phyloP scores from a whole-genome alignment of 108 stramenopile genomes.

The Halocafeteria seosinensis region DNA sequence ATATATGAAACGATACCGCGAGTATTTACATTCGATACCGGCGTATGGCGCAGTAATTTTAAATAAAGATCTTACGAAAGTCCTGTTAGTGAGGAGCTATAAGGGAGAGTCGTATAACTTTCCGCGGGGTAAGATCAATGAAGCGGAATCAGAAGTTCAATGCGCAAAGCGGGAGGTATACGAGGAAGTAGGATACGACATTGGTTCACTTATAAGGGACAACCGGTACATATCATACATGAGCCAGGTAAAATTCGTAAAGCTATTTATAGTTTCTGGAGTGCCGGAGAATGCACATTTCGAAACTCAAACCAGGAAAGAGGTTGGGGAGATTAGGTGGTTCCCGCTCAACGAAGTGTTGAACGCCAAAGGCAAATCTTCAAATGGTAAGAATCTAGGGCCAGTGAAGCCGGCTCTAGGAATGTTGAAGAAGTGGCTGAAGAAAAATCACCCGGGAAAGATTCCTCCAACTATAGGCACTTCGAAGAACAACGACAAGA shows the following conservation, averaged over 20 bases:
- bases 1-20: conserved; percentile 5
- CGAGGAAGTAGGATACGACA: conserved; percentile 26
- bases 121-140: conserved; percentile 30
- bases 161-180: conserved; percentile 26
- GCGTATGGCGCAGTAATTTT: conserved; percentile 20
- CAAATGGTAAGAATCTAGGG: neutral
- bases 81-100: conserved; percentile 13
- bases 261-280: conserved; percentile 9
- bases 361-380: neutral
- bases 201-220: neutral
- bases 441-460: neutral
- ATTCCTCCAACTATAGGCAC: neutral
- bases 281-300: conserved; percentile 3
- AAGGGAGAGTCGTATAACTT: conserved; percentile 13
- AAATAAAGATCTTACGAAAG: conserved; percentile 5
- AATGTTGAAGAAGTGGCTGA: neutral
- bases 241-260: conserved; percentile 1
- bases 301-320: conserved; percentile 12
- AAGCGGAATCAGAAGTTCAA: conserved; percentile 10
- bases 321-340: conserved; percentile 13
- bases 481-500: neutral
- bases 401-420: neutral
- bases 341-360: neutral
- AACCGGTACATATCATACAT: neutral
- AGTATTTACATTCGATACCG: conserved; percentile 18